These are phyloP conservation scores for Pleurotus salmoneostramineus DNA, from an alignment of 768 basidiomycete genomes.

Conservation along the genomic window DNA sequence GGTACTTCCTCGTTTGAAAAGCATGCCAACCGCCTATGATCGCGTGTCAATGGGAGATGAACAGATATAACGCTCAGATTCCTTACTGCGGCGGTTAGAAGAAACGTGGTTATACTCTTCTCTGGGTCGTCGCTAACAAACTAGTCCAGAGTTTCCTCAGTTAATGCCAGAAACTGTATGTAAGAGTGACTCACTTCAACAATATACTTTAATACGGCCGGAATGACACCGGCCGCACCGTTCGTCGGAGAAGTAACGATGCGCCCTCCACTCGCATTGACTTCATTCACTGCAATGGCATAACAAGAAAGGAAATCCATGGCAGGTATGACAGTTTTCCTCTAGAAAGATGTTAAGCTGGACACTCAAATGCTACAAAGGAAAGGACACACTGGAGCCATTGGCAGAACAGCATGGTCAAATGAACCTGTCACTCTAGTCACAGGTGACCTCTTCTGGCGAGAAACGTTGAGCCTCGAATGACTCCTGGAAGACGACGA, in stretches of 20 bases:
- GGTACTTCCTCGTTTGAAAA: constrained; percentile 96
- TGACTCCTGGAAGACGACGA: not conserved
- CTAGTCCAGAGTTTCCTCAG: constrained; percentile 24
- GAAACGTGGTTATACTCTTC: constrained; percentile 83
- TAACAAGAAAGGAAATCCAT: constrained; percentile 94
- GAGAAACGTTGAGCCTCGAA: not conserved
- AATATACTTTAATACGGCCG: constrained; percentile 87
- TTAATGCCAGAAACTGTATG: not conserved
- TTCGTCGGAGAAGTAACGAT: constrained; percentile 96
- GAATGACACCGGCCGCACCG: constrained; percentile 92
- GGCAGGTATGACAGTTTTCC: constrained; percentile 85
- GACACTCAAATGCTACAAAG: not conserved
- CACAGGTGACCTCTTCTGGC: constrained; percentile 16
- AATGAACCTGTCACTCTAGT: constrained; percentile 67
- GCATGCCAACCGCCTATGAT: constrained; percentile 81
- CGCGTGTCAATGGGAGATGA: constrained; percentile 7
- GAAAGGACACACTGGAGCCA: constrained; percentile 65
- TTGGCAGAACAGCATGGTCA: constrained; percentile 74
- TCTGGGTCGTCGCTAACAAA: constrained; percentile 91
- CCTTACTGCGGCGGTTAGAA: constrained; percentile 82
- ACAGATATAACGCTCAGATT: not conserved
- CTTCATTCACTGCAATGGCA: constrained; percentile 93
- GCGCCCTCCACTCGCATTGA: constrained; percentile 88
- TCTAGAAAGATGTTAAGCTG: constrained; percentile 33
- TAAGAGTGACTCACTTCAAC: constrained; percentile 49